Percentiles rank a stretch among this genome's conserved stretches.
These are phyloP conservation scores for Simplicillium aogashimaense DNA, from an alignment of 2,329 filamentous ascomycete species.

Conservation along the genomic window DNA sequence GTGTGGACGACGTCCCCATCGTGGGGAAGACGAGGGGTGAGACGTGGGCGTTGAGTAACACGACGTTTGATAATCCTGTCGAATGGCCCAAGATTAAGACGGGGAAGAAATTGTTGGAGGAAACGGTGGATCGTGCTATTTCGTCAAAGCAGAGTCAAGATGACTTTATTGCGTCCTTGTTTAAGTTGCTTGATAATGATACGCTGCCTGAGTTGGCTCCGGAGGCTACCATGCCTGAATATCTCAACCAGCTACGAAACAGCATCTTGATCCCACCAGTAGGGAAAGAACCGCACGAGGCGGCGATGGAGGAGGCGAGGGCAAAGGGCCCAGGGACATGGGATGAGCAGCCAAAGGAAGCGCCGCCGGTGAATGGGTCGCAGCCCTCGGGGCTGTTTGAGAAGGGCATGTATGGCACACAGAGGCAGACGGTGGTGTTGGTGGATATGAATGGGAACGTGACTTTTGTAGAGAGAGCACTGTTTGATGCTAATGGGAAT, in stretches of 20 bases:
- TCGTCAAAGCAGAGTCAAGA: conserved; percentile 29
- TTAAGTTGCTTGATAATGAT: conserved; percentile 45
- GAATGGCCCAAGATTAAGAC: conserved; percentile 52
- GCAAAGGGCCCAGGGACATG: conserved; percentile 24
- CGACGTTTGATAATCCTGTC: conserved; percentile 40
- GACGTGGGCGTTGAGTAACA: conserved; percentile 54
- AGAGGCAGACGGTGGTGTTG: conserved; percentile 52
- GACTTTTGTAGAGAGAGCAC: conserved; percentile 46
- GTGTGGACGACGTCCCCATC: conserved; percentile 45
- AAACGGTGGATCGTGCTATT: conserved; percentile 29
- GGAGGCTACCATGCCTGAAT: conserved; percentile 39
- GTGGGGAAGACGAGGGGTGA: conserved; percentile 40
- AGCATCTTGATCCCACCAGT: conserved; percentile 54
- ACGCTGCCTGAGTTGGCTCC: conserved; percentile 36
- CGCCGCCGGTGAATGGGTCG: conserved; percentile 11
- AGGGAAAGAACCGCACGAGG: conserved; percentile 34
- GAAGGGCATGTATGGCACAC: conserved; percentile 54
- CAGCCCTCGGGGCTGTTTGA: conserved; percentile 32
- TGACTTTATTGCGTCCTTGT: conserved; percentile 39
- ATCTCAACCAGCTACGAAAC: conserved; percentile 42
- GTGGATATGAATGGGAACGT: conserved; percentile 55
- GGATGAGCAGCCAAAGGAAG: conserved; percentile 25
- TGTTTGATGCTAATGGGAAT: conserved; percentile 50
- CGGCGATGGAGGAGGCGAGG: conserved; percentile 32
- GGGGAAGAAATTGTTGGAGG: conserved; percentile 36